These are phyloP conservation scores for Phaeotremella skinneri DNA, from an alignment of 768 basidiomycete genomes.

Conservation along the genomic window DNA sequence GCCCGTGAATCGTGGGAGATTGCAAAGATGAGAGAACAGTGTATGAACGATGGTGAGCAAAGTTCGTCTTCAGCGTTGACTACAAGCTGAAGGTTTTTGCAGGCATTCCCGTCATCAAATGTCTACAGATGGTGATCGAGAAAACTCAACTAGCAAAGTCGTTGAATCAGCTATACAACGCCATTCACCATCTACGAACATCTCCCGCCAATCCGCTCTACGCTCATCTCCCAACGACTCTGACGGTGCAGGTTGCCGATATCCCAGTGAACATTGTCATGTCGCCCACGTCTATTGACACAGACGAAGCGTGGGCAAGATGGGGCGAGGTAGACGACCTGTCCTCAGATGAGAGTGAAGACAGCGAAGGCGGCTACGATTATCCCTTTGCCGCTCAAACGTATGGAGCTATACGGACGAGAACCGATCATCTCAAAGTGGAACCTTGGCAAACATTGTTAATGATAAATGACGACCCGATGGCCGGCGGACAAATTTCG, in stretches of 20 bases:
- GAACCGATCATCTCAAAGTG: slow-evolving; percentile 64
- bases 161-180: slow-evolving; percentile 76
- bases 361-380: background rate
- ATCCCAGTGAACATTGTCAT: slow-evolving; percentile 82
- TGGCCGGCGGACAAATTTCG: slow-evolving; percentile 59
- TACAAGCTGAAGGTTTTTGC: background rate
- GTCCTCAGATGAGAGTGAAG: slow-evolving; percentile 1
- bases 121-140: slow-evolving; percentile 58
- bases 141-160: slow-evolving; percentile 70
- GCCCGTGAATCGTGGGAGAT: slow-evolving; percentile 74
- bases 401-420: slow-evolving; percentile 52
- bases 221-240: slow-evolving; percentile 60
- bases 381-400: background rate
- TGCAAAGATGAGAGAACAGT: slow-evolving; percentile 68
- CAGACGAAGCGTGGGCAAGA: slow-evolving; percentile 43
- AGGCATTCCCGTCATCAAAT: slow-evolving; percentile 48
- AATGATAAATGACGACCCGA: slow-evolving; percentile 60
- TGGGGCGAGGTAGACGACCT: slow-evolving; percentile 39
- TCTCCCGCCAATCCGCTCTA: slow-evolving; percentile 38
- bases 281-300: slow-evolving; percentile 65
- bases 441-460: slow-evolving; percentile 90
- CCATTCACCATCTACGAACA: slow-evolving; percentile 60
- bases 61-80: background rate
- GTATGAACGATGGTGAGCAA: slow-evolving; percentile 53
- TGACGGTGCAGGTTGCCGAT: slow-evolving; percentile 72